Conservation (phyloP, 306 rosid species). For the Canavalia ensiformis region DNA sequence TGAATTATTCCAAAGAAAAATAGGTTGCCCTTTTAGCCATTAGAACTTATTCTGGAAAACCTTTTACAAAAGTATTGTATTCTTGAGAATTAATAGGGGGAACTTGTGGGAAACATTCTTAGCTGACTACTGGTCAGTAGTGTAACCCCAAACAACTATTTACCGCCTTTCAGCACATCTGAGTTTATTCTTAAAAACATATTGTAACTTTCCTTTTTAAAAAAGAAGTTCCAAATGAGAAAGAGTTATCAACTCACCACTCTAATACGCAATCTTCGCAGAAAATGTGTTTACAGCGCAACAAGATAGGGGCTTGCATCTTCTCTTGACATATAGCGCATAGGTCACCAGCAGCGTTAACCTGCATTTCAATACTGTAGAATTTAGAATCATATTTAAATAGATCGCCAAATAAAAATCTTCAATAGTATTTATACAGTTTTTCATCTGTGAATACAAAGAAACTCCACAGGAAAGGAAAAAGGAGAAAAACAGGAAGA, state of each 20-base stretch:
- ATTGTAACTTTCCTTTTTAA: no score
- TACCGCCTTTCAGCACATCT: neutral
- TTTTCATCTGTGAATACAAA: constrained; percentile 27
- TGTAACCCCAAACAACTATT: constrained; percentile 1
- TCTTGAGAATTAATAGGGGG: neutral
- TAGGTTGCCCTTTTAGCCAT: neutral
- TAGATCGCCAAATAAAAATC: neutral
- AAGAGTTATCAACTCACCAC: constrained; percentile 70
- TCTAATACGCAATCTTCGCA: constrained; percentile 95
- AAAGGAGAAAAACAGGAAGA: constrained; percentile 23
- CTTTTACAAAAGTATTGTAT: neutral
- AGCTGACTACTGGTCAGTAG: constrained; percentile 12
- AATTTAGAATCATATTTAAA: constrained; percentile 37
- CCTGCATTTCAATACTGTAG: constrained; percentile 59
- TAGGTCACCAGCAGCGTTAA: constrained; percentile 80
- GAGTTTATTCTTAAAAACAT: neutral
- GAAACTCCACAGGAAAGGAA: constrained; percentile 21
- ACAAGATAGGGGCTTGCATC: constrained; percentile 83
- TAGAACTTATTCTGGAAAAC: no score
- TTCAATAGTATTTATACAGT: neutral
- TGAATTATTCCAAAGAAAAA: neutral
- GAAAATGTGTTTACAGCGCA: constrained; percentile 90
- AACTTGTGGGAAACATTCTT: constrained; percentile 18
- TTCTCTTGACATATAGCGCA: constrained; percentile 99
- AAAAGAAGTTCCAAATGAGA: neutral